Percentiles rank a stretch among this genome's conserved stretches.
phyloP scores from a whole-genome alignment of 345 rosid genomes.

The Carallia pectinifolia region DNA sequence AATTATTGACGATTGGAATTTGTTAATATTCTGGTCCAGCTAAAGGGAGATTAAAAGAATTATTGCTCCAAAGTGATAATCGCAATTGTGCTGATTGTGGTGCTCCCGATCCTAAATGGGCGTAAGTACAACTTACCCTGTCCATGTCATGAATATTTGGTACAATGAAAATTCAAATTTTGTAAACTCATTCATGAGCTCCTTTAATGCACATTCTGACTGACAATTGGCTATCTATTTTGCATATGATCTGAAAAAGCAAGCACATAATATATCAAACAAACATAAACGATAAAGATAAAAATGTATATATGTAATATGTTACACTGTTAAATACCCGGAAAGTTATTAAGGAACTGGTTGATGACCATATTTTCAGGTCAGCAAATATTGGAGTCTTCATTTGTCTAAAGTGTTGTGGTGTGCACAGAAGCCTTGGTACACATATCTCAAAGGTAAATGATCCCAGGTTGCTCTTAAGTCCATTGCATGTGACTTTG shows the following conservation, averaged over 20 bases:
- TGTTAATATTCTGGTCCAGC: slow-evolving; percentile 35
- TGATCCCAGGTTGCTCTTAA: slow-evolving; percentile 17
- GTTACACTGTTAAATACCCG: background rate
- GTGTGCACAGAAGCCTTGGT: slow-evolving; percentile 97
- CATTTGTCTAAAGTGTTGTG: slow-evolving; percentile 93
- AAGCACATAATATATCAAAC: background rate
- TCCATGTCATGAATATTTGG: slow-evolving; percentile 1
- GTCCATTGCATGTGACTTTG: background rate
- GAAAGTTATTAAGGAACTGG: slow-evolving; percentile 4
- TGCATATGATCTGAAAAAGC: background rate
- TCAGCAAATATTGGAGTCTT: slow-evolving; percentile 98
- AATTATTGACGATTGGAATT: too few species aligned
- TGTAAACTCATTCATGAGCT: background rate
- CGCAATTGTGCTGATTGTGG: slow-evolving; percentile 91
- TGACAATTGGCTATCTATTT: background rate
- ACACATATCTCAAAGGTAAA: slow-evolving; percentile 93
- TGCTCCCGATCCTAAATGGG: slow-evolving; percentile 99
- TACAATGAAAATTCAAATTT: background rate
- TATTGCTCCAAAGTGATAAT: slow-evolving; percentile 74
- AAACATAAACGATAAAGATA: background rate
- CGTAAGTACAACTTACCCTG: slow-evolving; percentile 53
- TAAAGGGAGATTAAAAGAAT: slow-evolving; percentile 69
- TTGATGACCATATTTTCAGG: slow-evolving; percentile 49
- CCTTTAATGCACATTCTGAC: background rate
- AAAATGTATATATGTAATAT: too few species aligned